Evolutionary conservation across 352 stramenopile genomes (phyloP), one percentile per base, ranked within the genome.

Genomic region (Aphanomyces invadans): DNA sequence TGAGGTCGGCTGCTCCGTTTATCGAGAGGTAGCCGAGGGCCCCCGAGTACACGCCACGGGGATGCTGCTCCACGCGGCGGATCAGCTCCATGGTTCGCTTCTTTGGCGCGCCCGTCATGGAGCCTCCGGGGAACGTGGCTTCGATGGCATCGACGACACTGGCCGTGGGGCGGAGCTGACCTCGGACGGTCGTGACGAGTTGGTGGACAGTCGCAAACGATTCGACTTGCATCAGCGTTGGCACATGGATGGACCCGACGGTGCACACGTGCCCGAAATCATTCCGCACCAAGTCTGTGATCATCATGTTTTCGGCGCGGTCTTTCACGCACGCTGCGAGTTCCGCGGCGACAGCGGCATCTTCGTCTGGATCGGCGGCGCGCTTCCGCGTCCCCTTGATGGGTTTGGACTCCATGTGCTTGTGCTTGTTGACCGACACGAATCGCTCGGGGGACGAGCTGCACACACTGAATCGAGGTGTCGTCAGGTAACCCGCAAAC

Each of bases 31-130:
- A 99, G 15, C 96, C 96, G 9, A 99, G 70, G 15, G 84, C 88
- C n/a, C 96, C 96, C 2, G 92, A 96, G 77, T 99, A 99, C 1
- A 97, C 88, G 21, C 96, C 95, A n/a, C 96, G 83, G 2, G 77
- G 78, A 1, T 77, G 72, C 44, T 78, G 69, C 65, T 99, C 95
- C 15, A 98, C 77, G 31, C 94, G 71, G 48, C 97, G 78, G 33
- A 99, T 95, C 49, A 99, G 90, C 61, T 98, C 82, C 89, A 98
- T 97, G 4, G 94, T 98, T 42, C 95, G 88, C 48, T 95, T 85
- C 76, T 99, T 99, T 9, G 96, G 96, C 10, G 96, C 96, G 21
- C 96, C 96, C 11, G 96, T 99, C 96, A 99, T 99, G 10, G 94
- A 98, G 2, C 96, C 96, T 39, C 95, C 93, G 2, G 96, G 96